A percentile compares a stretch with the other conserved stretches of the same genome.
Conservation (phyloP, 2,329 filamentous ascomycete genomes). For the Cladosporium sphaerospermum region DNA sequence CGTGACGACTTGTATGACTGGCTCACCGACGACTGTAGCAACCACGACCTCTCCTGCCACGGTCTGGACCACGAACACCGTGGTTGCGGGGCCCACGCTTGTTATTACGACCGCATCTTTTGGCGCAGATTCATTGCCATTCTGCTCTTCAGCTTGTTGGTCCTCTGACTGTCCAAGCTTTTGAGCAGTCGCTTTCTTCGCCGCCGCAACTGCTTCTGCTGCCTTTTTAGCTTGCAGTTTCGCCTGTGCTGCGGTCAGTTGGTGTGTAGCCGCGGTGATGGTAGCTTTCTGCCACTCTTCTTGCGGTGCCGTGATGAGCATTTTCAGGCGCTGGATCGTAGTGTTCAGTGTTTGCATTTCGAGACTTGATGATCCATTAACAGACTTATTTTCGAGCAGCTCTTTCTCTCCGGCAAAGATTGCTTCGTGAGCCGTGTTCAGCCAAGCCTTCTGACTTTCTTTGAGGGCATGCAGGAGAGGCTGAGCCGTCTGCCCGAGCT, state of each 20-base stretch:
- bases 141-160: background rate
- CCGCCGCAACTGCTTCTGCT: background rate
- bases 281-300: conserved; percentile 26
- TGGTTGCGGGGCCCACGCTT: background rate
- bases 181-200: background rate
- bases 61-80: conserved; percentile 4
- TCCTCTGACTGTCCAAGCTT: no score
- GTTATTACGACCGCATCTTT: background rate
- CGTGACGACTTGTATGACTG: conserved; percentile 4
- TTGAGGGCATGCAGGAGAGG: conserved; percentile 22
- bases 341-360: conserved; percentile 23
- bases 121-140: background rate
- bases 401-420: conserved; percentile 32
- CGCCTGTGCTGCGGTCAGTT: conserved; percentile 23
- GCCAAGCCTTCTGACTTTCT: conserved; percentile 23
- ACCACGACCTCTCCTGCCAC: conserved; percentile 2
- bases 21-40: background rate
- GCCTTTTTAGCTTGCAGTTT: conserved; percentile 18
- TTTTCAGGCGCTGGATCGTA: conserved; percentile 23
- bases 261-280: conserved; percentile 25
- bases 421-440: conserved; percentile 31
- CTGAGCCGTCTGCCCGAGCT: conserved; percentile 18
- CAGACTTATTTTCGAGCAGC: conserved; percentile 18
- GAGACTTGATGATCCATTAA: conserved; percentile 6
- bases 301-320: conserved; percentile 27